Base-by-base conservation (phyloP, 2,329 filamentous ascomycete genomes). In the Cladosporium halotolerans region DNA sequence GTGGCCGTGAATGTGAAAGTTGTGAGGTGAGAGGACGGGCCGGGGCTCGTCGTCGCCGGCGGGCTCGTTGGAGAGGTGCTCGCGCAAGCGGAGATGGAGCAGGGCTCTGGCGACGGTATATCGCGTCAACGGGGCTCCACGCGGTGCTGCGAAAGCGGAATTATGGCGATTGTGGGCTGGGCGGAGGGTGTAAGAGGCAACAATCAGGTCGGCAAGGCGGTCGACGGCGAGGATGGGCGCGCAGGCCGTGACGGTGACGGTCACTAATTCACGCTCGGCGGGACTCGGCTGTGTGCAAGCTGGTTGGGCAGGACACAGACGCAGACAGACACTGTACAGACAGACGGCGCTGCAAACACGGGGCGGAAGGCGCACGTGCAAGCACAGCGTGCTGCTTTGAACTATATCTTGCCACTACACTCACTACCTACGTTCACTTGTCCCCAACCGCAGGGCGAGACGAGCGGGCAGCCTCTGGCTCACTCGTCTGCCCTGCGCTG, bases 181-280 rank as follows among this genome's bases (percentile, higher is more conserved):
- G 34, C 10, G 9, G 34, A 36, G 34, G 10, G 34, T 36, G 34
- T 9, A n/a, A n/a, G 9, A 36, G 34, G 34, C 10, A 36, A n/a
- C 34, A 36, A 36, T 36, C 10, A 11, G 34, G 10, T 36, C 34
- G 10, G 34, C 34, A 4, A 28, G 23, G 34, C n/a, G 34, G 10
- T 36, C 34, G n/a, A 36, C 10, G 34, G n/a, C 34, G 34, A 36
- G 34, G 34, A n/a, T 36, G 34, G 23, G 46, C 19, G 46, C 45
- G 45, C 31, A 38, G 34, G 34, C 45, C 46, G 46, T 49, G 46
- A 49, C 46, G 34, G 36, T 33, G 46, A 41, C 40, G 23, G 36
- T 49, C 46, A 49, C 46, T 39, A 49, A 41, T 49, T 47, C 36
- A 41, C 23, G 23, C 38, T 41, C 46, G 46, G 46, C 46, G 46